These are phyloP conservation scores for Phycomyces blakesleeanus DNA, from an alignment of 192 early-diverging fungal genomes.

Conservation along the genomic window DNA sequence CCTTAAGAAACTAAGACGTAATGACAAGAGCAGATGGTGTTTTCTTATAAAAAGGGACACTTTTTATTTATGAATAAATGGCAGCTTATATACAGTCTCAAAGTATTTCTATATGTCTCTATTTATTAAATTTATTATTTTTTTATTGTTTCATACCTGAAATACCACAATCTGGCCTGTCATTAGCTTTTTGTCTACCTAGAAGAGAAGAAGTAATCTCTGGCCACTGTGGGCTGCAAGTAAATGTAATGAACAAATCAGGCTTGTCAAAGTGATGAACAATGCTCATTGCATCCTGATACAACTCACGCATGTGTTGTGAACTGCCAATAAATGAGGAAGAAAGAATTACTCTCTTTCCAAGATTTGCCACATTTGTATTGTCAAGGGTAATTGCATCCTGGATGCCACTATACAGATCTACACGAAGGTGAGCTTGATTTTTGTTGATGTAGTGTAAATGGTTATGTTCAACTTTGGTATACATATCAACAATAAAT, in stretches of 20 bases:
- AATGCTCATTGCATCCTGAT: slow-evolving; percentile 34
- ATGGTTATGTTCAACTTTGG: not conserved
- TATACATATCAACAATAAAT: slow-evolving; percentile 11
- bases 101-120: too few relatives aligned
- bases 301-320: slow-evolving; percentile 17
- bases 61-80: too few relatives aligned
- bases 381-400: not conserved
- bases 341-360: slow-evolving; percentile 14
- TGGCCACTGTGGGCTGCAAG: slow-evolving; percentile 18
- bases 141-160: too few relatives aligned
- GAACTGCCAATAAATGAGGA: slow-evolving; percentile 21
- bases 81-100: too few relatives aligned
- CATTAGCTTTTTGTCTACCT: not conserved
- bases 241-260: slow-evolving; percentile 27
- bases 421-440: not conserved
- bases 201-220: not conserved
- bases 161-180: too few relatives aligned
- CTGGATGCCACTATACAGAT: not conserved
- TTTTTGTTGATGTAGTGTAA: not conserved
- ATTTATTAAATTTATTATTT: too few relatives aligned
- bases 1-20: too few relatives aligned
- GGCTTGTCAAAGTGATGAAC: slow-evolving; percentile 1
- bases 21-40: too few relatives aligned
- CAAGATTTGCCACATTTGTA: not conserved
- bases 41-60: too few relatives aligned